Evolutionary conservation across 495 filamentous ascomycete species (phyloP).

Genomic region (Copromyces sp.): DNA sequence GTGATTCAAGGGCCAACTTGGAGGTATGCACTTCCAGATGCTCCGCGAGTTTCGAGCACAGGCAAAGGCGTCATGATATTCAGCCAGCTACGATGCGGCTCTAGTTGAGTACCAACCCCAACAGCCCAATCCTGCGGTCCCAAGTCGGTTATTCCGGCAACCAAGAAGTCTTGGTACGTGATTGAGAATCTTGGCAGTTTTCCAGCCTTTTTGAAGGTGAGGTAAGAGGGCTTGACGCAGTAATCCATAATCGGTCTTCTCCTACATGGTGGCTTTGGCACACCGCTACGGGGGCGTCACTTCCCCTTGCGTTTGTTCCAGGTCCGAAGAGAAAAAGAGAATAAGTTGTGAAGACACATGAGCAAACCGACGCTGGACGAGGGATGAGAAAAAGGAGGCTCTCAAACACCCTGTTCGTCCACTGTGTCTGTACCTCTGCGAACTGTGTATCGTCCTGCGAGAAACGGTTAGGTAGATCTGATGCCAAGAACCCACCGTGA

Average conservation of each 20-base stretch:
- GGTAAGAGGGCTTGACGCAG: not conserved
- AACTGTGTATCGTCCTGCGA: not conserved
- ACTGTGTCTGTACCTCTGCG: not conserved
- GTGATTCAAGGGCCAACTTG: not conserved
- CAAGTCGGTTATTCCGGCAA: not conserved
- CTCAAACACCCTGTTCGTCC: not conserved
- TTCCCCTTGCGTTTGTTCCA: not conserved
- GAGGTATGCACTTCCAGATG: not conserved
- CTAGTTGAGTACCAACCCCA: not conserved
- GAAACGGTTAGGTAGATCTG: not conserved
- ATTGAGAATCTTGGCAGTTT: not conserved
- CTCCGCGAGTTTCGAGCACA: not conserved
- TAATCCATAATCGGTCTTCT: not conserved
- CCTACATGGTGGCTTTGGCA: not conserved
- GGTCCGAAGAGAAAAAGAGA: not conserved
- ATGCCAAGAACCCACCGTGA: not conserved
- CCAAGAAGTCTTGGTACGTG: not conserved
- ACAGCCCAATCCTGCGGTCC: not conserved
- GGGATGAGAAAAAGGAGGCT: not conserved
- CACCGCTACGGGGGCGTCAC: not conserved
- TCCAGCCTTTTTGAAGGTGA: not conserved
- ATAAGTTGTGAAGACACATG: not conserved
- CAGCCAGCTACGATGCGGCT: not conserved
- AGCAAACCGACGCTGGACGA: not conserved
- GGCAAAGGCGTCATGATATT: not conserved